phyloP scores from a whole-genome alignment of 2,329 filamentous ascomycete species.

The Diplodia mutila region DNA sequence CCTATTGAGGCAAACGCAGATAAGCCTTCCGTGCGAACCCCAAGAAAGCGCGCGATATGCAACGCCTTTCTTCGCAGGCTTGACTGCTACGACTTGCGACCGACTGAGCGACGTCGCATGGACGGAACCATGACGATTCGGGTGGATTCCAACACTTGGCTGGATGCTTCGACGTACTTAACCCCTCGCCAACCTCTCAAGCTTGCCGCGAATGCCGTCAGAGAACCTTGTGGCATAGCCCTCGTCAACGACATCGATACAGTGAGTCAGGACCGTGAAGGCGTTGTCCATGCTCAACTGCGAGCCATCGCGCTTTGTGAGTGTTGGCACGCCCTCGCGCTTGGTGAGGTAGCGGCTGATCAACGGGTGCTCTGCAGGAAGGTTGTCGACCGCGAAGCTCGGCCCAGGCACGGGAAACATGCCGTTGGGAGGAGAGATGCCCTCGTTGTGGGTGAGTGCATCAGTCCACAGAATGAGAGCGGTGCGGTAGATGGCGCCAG shows the following conservation, averaged over 20 bases:
- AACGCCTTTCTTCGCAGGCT: background rate
- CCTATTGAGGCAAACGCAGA: background rate
- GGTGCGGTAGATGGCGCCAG: conserved; percentile 70
- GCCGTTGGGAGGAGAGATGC: conserved; percentile 40
- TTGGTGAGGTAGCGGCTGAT: conserved; percentile 58
- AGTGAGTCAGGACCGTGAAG: conserved; percentile 55
- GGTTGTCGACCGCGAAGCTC: conserved; percentile 56
- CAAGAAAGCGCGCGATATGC: background rate
- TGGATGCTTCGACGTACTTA: conserved; percentile 3
- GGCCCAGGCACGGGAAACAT: conserved; percentile 44
- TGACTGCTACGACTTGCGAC: background rate
- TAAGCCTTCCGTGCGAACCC: background rate
- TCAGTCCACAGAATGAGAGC: conserved; percentile 66
- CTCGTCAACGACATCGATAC: conserved; percentile 58
- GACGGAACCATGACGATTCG: background rate
- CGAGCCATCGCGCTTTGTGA: conserved; percentile 56
- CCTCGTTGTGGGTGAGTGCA: conserved; percentile 58
- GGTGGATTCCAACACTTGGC: background rate
- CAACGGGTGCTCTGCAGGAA: conserved; percentile 56
- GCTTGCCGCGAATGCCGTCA: conserved; percentile 59
- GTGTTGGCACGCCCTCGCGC: conserved; percentile 56
- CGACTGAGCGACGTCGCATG: background rate
- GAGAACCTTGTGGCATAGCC: conserved; percentile 57
- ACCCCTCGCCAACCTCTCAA: conserved; percentile 50
- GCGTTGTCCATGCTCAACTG: conserved; percentile 53